These are phyloP conservation scores for Ustilago hordei DNA, from an alignment of 1,284 basidiomycete species.

Conservation along the genomic window DNA sequence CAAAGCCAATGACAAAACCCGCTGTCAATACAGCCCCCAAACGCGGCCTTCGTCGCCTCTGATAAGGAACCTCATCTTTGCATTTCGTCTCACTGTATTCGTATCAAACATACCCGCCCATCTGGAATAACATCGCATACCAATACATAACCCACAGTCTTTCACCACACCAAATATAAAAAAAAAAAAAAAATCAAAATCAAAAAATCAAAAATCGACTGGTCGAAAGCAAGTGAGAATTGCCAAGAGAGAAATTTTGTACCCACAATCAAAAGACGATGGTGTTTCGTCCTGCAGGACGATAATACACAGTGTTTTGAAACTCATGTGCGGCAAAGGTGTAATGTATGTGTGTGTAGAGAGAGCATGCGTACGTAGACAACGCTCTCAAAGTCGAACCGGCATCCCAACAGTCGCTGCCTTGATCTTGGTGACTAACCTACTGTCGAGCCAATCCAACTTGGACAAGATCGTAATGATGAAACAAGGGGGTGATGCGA, in stretches of 20 bases:
- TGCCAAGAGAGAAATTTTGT: constrained; percentile 39
- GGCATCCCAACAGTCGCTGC: neutral
- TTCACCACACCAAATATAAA: too few relatives aligned
- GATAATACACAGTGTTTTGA: constrained; percentile 11
- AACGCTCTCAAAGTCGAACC: neutral
- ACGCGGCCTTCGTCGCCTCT: constrained; percentile 47
- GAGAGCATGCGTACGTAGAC: neutral
- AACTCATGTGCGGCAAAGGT: constrained; percentile 4
- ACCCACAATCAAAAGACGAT: constrained; percentile 5
- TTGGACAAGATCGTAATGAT: constrained; percentile 7
- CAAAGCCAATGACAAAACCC: constrained; percentile 7
- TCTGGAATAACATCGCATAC: neutral
- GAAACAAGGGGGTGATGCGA: constrained; percentile 22
- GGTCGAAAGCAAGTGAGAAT: constrained; percentile 34
- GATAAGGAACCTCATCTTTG: neutral
- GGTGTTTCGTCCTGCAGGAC: neutral
- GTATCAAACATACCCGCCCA: constrained; percentile 5
- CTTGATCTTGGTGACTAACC: constrained; percentile 3
- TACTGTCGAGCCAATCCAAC: constrained; percentile 6
- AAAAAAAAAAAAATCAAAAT: neutral
- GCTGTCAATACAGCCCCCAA: constrained; percentile 23
- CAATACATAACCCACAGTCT: neutral
- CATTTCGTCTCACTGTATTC: neutral
- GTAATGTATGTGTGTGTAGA: constrained; percentile 3
- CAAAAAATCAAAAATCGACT: constrained; percentile 7